These are phyloP conservation scores for Trametes versicolor DNA, from an alignment of 1,284 basidiomycete genomes.

Conservation along the genomic window DNA sequence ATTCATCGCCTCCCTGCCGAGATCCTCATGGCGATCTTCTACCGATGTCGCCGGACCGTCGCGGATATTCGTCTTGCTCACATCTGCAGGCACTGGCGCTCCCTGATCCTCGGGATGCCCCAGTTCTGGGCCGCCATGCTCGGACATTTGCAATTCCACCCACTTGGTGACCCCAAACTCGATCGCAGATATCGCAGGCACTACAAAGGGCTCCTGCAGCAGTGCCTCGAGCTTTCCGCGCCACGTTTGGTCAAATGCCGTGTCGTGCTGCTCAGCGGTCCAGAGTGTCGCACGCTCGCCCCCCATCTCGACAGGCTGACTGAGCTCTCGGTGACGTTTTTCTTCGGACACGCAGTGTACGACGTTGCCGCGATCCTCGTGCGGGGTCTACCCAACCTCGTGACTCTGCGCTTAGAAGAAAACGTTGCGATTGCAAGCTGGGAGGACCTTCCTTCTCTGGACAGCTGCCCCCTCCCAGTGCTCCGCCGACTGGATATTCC, in stretches of 20 bases:
- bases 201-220: not conserved
- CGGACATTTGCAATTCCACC: not conserved
- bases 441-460: no score
- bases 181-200: no score
- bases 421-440: no score
- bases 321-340: not conserved
- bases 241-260: not conserved
- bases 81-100: constrained; percentile 21
- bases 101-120: constrained; percentile 6
- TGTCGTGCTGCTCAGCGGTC: not conserved
- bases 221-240: not conserved
- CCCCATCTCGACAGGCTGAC: not conserved
- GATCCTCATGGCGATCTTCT: constrained; percentile 10
- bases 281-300: not conserved
- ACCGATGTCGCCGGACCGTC: not conserved
- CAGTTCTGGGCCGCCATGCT: constrained; percentile 15
- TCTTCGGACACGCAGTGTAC: no score
- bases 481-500: not conserved
- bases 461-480: not conserved
- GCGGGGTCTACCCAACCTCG: not conserved
- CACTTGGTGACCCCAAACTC: no score
- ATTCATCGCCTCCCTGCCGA: constrained; percentile 8
- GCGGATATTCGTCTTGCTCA: constrained; percentile 9
- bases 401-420: not conserved
- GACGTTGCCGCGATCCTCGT: not conserved